Base-by-base conservation (phyloP, 352 stramenopile species). In the Phytophthora quininea region DNA sequence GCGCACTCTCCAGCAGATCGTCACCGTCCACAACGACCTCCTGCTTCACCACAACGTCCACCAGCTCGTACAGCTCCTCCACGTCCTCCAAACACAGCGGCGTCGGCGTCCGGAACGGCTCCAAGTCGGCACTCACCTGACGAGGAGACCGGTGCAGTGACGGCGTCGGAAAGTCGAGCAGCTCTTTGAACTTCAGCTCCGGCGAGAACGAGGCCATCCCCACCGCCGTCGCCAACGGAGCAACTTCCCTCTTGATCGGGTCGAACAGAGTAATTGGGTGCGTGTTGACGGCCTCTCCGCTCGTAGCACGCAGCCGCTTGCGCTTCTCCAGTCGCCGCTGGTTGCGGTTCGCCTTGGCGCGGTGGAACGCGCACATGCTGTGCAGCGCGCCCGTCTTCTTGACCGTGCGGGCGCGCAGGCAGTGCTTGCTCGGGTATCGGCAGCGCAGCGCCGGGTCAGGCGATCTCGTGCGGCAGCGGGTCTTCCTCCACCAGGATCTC, bases 361-460 rank as follows among this genome's bases (percentile, higher is more conserved):
- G 78, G 59, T 91, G 83, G 46, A 83, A 74, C 30, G 86, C 76
- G 54, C 83, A 91, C 43, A 89, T 73, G 27, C 71, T 79, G 62
- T 91, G 83, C 15, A 89, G 64, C 45, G 79, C 74, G 33, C 80
- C 80, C 35, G 85, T 87, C 54, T 74, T 80, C 74, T 91, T 89
- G 56, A 82, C 49, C n/a, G 80, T 82, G 52, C 83, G 83, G 24
- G 62, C 47, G 59, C 85, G 74, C 35, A 79, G 61, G 60, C 83
- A 89, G 50, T 79, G 68, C 60, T 82, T 86, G 69, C 75, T 87
- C 37, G 74, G 71, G 56, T 89, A 89, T 7, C 70, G 65, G 62
- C 80, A 89, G n/a, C 73, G 69, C 59, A 74, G 69, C 45, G 67
- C 65, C 24, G 71, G 74, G 45, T 75, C 62, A 54, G 4, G 71